These are phyloP conservation scores for Hypoxylon sp. DNA, from an alignment of 2,329 filamentous ascomycete genomes.

Conservation along the genomic window DNA sequence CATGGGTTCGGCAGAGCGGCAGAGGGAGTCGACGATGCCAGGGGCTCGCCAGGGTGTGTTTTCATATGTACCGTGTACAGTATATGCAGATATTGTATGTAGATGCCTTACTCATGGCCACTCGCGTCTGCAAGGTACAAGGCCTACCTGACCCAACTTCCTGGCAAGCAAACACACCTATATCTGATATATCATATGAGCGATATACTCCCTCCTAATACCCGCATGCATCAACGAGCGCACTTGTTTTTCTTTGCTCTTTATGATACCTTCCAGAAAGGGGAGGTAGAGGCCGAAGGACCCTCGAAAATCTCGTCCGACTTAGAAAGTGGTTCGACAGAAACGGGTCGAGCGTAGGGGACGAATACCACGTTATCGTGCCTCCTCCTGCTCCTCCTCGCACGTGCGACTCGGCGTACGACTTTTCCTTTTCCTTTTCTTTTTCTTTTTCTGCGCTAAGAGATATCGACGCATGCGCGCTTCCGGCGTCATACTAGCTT, in stretches of 20 bases:
- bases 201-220: too few relatives aligned
- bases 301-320: conserved; percentile 4
- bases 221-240: conserved; percentile 16
- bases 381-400: conserved; percentile 5
- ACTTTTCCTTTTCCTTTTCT: too few relatives aligned
- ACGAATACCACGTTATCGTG: conserved; percentile 18
- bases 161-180: too few relatives aligned
- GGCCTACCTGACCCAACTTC: too few relatives aligned
- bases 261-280: conserved; percentile 2
- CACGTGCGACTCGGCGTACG: conserved; percentile 24
- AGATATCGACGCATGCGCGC: too few relatives aligned
- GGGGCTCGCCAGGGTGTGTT: too few relatives aligned
- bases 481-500: conserved; percentile 23
- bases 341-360: conserved; percentile 13
- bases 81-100: too few relatives aligned
- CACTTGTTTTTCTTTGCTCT: neutral
- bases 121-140: neutral
- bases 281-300: neutral
- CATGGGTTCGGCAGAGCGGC: conserved; percentile 19
- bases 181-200: neutral
- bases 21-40: conserved; percentile 3
- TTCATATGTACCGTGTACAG: too few relatives aligned
- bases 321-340: conserved; percentile 6
- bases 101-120: too few relatives aligned
- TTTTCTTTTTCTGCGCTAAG: too few relatives aligned